Evolutionary conservation across 2,329 filamentous ascomycete genomes (phyloP).

Genomic region (Monosporascus sp.): DNA sequence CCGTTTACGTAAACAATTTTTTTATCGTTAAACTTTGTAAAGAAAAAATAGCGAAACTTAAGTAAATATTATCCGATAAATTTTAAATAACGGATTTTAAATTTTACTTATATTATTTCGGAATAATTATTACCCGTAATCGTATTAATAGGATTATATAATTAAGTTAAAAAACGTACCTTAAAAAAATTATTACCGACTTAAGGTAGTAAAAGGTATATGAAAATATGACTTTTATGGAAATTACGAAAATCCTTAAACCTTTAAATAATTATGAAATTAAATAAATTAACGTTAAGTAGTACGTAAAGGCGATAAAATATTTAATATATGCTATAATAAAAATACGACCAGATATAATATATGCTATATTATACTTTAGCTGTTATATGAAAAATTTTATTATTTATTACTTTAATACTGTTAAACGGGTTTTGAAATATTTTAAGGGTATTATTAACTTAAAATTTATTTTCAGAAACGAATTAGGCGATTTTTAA

Average conservation of each 20-base stretch:
- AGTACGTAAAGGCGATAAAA: conserved; percentile 5
- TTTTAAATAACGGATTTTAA: conserved; percentile 9
- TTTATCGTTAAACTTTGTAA: conserved; percentile 4
- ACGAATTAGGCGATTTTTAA: no score
- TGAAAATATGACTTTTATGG: no score
- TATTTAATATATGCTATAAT: conserved; percentile 8
- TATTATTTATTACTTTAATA: not conserved
- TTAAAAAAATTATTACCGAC: conserved; percentile 6
- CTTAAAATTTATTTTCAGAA: no score
- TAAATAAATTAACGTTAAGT: no score
- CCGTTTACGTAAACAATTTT: no score
- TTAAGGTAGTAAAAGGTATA: conserved; percentile 5
- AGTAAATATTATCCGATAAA: conserved; percentile 1
- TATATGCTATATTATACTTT: conserved; percentile 6
- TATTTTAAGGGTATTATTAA: no score
- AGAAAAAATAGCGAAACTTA: conserved; percentile 6
- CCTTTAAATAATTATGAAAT: no score
- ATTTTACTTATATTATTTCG: conserved; percentile 6
- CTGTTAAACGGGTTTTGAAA: no score
- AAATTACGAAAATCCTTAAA: no score
- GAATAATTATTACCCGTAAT: conserved; percentile 2
- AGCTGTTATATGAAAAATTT: conserved; percentile 7
- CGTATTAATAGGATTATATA: conserved; percentile 4
- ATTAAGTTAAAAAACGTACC: conserved; percentile 6
- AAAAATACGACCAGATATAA: conserved; percentile 3